These are phyloP conservation scores for Globisporangium cederbergense DNA, from an alignment of 352 stramenopile genomes.

Conservation along the genomic window DNA sequence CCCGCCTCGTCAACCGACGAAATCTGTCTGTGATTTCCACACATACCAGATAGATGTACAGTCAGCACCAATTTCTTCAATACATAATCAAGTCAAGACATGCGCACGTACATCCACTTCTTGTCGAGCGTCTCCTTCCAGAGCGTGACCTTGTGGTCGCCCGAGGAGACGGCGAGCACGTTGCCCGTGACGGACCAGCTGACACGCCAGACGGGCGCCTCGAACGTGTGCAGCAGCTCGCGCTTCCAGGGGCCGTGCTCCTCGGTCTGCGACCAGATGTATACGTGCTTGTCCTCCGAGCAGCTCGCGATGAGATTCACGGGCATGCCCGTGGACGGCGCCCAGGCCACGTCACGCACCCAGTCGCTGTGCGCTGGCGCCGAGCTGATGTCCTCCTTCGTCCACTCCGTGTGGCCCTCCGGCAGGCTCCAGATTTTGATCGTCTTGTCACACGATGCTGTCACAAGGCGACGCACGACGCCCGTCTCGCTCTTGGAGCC, in stretches of 20 bases:
- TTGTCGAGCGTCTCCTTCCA: constrained; percentile 98
- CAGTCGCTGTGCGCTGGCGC: constrained; percentile 91
- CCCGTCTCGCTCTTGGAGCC: constrained; percentile 41
- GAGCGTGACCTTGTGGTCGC: constrained; percentile 96
- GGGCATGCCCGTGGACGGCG: constrained; percentile 90
- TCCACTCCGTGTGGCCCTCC: constrained; percentile 75
- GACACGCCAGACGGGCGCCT: constrained; percentile 97
- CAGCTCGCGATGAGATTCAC: constrained; percentile 93
- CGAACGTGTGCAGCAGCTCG: constrained; percentile 92
- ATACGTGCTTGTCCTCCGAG: constrained; percentile 89
- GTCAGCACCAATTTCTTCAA: constrained; percentile 1
- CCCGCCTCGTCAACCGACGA: constrained; percentile 85
- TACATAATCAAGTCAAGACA: neutral
- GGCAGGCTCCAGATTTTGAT: constrained; percentile 94
- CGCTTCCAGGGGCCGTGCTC: constrained; percentile 85
- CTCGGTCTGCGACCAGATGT: constrained; percentile 94
- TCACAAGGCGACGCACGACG: constrained; percentile 86
- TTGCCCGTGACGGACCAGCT: constrained; percentile 98
- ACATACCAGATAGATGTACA: constrained; percentile 11
- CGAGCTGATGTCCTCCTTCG: constrained; percentile 72
- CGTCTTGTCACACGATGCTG: constrained; percentile 96
- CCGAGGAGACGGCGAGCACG: constrained; percentile 96
- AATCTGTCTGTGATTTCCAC: constrained; percentile 63
- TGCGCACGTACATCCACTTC: constrained; percentile 89
- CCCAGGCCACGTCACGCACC: constrained; percentile 98